Percentiles rank a stretch among this genome's conserved stretches.
phyloP scores from a whole-genome alignment of 441 rosid species.

The Metrosideros polymorpha region DNA sequence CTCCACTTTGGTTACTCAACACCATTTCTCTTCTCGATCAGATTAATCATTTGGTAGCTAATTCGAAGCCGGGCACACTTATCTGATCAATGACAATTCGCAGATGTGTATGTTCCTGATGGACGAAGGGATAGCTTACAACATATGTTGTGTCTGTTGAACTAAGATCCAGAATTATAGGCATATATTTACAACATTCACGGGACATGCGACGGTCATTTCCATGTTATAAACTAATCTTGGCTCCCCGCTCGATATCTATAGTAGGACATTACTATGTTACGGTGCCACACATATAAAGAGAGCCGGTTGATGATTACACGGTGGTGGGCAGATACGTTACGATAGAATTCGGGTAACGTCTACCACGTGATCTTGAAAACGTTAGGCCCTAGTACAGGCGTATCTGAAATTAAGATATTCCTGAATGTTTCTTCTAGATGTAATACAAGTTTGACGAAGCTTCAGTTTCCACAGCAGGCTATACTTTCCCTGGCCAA shows the following conservation, averaged over 20 bases:
- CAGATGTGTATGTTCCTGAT: background rate
- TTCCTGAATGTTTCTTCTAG: background rate
- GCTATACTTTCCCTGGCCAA: background rate
- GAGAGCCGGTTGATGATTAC: background rate
- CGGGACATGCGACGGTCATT: rapidly evolving
- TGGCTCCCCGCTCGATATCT: rapidly evolving
- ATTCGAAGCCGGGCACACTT: background rate
- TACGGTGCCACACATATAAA: background rate
- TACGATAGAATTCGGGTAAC: background rate
- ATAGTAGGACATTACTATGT: background rate
- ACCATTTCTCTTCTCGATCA: background rate
- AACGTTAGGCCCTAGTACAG: background rate
- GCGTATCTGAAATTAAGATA: background rate
- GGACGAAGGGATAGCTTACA: background rate
- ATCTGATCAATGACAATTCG: background rate
- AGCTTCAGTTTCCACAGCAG: background rate
- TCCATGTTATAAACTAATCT: background rate
- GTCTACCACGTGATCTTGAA: background rate
- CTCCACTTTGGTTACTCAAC: background rate
- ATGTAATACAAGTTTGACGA: background rate
- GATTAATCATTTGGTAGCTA: background rate
- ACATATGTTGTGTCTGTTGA: background rate
- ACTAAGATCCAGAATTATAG: background rate
- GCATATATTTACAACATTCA: background rate
- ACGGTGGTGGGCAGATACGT: background rate